A percentile compares a stretch with the other conserved stretches of the same genome.
Evolutionary conservation across 106 monocot genomes (phyloP).

Genomic region (Posidonia australis): DNA sequence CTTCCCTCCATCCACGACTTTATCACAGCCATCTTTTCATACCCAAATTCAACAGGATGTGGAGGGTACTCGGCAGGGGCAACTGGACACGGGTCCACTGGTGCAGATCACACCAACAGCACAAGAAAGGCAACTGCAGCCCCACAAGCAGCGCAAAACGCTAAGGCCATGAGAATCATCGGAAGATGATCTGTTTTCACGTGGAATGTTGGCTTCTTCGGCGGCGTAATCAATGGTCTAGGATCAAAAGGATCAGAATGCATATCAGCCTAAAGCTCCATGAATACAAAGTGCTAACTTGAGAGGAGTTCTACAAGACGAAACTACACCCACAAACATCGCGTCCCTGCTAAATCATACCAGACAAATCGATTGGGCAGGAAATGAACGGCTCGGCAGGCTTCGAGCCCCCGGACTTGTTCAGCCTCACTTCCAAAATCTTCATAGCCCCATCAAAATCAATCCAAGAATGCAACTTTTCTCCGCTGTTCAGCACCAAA

Average conservation of each 20-base stretch:
- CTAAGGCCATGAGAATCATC: constrained; percentile 27
- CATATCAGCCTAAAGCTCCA: constrained; percentile 64
- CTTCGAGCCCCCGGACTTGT: constrained; percentile 17
- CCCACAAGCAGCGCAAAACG: constrained; percentile 15
- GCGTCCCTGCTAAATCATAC: constrained; percentile 34
- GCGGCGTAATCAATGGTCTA: constrained; percentile 7
- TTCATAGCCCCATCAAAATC: constrained; percentile 54
- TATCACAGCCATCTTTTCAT: constrained; percentile 7
- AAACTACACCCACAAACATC: constrained; percentile 50
- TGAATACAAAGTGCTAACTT: constrained; percentile 28
- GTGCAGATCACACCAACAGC: constrained; percentile 1
- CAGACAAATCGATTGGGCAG: constrained; percentile 50
- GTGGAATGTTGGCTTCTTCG: constrained; percentile 3
- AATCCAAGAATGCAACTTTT: constrained; percentile 57
- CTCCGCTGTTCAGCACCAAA: constrained; percentile 15
- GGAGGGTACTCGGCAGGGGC: constrained; percentile 4
- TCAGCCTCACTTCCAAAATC: constrained; percentile 38
- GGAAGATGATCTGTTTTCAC: constrained; percentile 11
- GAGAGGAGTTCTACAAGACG: constrained; percentile 25
- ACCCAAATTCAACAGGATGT: constrained; percentile 7
- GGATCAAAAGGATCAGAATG: constrained; percentile 92
- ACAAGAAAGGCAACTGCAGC: constrained; percentile 3
- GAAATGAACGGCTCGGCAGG: constrained; percentile 28
- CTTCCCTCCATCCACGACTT: not conserved
- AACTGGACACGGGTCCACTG: constrained; percentile 5